These are phyloP conservation scores for Canavalia ensiformis DNA, from an alignment of 306 rosid species.

Conservation along the genomic window DNA sequence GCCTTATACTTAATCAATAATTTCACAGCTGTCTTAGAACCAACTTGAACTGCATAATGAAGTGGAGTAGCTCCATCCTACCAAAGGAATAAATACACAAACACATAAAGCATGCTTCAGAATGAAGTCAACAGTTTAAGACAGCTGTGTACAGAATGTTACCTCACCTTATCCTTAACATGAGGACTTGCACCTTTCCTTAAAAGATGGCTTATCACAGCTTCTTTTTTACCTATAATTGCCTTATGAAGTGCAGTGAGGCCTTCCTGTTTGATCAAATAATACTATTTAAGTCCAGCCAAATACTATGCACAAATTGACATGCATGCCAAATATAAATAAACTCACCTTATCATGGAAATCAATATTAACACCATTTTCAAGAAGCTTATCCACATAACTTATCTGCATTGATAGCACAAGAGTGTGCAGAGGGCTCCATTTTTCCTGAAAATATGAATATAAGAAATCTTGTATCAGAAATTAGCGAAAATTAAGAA, in stretches of 20 bases:
- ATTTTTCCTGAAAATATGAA: conserved; percentile 68
- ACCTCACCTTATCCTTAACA: conserved; percentile 77
- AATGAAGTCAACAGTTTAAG: conserved; percentile 25
- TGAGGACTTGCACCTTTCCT: conserved; percentile 94
- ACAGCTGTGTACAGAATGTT: conserved; percentile 25
- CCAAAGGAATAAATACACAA: conserved; percentile 44
- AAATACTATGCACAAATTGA: conserved; percentile 27
- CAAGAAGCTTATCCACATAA: conserved; percentile 78
- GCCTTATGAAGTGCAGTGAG: conserved; percentile 92
- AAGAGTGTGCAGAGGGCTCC: conserved; percentile 83
- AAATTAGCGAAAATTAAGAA: conserved; percentile 26
- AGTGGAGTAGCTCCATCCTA: conserved; percentile 98
- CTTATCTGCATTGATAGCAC: conserved; percentile 76
- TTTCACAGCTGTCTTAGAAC: conserved; percentile 87
- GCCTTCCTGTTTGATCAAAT: conserved; percentile 77
- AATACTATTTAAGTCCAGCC: conserved; percentile 37
- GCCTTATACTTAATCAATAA: conserved; percentile 81
- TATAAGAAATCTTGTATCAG: neutral
- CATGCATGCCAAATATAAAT: conserved; percentile 21
- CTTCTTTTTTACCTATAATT: conserved; percentile 81
- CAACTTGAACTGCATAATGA: conserved; percentile 96
- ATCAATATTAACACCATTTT: conserved; percentile 74
- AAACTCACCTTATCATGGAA: conserved; percentile 60
- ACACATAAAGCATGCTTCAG: conserved; percentile 33
- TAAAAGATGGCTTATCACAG: conserved; percentile 89